These are phyloP conservation scores for Hypoxylon sp. DNA, from an alignment of 2,329 filamentous ascomycete genomes.

Conservation along the genomic window DNA sequence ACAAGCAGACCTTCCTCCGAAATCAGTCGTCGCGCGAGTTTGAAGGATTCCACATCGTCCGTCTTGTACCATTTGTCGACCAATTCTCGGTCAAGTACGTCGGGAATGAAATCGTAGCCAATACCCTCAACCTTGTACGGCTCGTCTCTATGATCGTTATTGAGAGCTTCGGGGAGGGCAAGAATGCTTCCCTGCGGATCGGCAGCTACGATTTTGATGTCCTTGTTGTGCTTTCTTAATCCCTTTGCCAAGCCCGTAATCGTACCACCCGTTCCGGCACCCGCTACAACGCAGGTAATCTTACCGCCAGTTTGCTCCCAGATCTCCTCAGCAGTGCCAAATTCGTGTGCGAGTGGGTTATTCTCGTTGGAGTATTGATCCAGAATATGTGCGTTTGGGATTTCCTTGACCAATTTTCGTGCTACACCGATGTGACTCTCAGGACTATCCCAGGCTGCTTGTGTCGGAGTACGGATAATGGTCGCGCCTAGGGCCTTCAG, in stretches of 20 bases:
- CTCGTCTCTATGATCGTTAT: conserved; percentile 81
- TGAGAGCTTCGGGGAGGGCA: conserved; percentile 80
- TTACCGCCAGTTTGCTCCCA: conserved; percentile 89
- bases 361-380: conserved; percentile 94
- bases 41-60: conserved; percentile 89
- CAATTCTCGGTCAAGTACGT: conserved; percentile 81
- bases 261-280: conserved; percentile 94
- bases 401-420: conserved; percentile 87
- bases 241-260: conserved; percentile 89
- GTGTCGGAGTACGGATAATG: conserved; percentile 96
- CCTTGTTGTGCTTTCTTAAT: conserved; percentile 83
- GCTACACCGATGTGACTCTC: conserved; percentile 98
- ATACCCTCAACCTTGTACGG: conserved; percentile 98
- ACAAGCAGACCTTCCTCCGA: conserved; percentile 93
- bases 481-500: conserved; percentile 93
- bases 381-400: conserved; percentile 95
- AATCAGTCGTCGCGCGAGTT: conserved; percentile 88
- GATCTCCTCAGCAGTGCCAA: conserved; percentile 94
- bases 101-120: conserved; percentile 97
- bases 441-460: conserved; percentile 91
- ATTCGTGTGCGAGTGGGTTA: conserved; percentile 93
- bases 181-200: conserved; percentile 94
- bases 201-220: conserved; percentile 89
- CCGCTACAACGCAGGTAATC: conserved; percentile 84
- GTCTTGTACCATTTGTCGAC: conserved; percentile 99